Evolutionary conservation across 208 protist genomes (phyloP), one percentile per base, ranked within the genome.

Genomic region (Acanthamoeba sp.): DNA sequence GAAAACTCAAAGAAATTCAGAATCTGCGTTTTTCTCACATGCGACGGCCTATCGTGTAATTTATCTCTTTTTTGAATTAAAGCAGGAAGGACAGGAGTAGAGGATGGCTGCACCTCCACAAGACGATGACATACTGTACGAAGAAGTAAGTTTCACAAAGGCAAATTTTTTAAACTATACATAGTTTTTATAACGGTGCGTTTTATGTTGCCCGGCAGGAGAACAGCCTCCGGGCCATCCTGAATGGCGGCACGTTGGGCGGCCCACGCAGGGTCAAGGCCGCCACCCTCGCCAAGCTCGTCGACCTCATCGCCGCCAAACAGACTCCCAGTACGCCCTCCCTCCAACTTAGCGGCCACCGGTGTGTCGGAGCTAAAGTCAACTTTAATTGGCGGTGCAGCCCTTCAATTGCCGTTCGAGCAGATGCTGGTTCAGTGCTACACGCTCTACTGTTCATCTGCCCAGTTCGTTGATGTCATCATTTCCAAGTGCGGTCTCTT

Each of bases 221-320:
- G 62, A 71, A 71, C 32, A 71, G 62, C 62, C 62, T 71, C 9
- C 62, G 62, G 29, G 62, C 62, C 62, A 71, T 71, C n/a, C 62
- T 71, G 18, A 71, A 36, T 29, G 62, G 62, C 10, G 62, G 62
- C 29, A 71, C 62, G 14, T 18, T 71, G 62, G 62, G 62, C 2
- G 62, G 32, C 10, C 29, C 62, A 18, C 27, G 62, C 62, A 71
- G 62, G 29, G 38, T 71, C 62, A 71, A 71, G 32, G 62, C 62
- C 27, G 62, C 62, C 62, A 71, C 62, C 62, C 62, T 71, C 1
- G 14, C 62, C 62, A 71, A 71, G 62, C 62, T 71, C 10, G 32
- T 71, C 5, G 62, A 71, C 29, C 27, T 71, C 27, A 71, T 71
- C 9, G 32, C 29, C 29, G 29, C 27, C 62, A 71, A 71, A 71